phyloP scores from a whole-genome alignment of 2,329 filamentous ascomycete genomes.

The Exophiala spinifera region DNA sequence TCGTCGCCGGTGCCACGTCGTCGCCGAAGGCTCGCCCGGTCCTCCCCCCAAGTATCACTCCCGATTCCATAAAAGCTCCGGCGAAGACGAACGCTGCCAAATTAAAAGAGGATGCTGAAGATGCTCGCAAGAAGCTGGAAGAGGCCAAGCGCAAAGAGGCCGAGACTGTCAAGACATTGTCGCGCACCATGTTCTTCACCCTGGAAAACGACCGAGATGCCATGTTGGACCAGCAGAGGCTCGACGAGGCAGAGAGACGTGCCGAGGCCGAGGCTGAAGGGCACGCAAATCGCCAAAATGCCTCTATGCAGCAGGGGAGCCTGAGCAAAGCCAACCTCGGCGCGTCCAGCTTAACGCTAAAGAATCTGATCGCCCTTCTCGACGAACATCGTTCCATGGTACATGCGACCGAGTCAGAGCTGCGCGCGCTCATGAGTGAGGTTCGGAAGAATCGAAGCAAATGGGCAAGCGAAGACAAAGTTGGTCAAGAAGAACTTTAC shows the following conservation, averaged over 20 bases:
- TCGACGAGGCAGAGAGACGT: slow-evolving; percentile 94
- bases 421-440: slow-evolving; percentile 91
- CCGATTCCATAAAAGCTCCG: slow-evolving; percentile 44
- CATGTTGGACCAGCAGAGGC: slow-evolving; percentile 94
- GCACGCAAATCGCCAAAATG: slow-evolving; percentile 44
- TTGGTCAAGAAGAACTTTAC: slow-evolving; percentile 96
- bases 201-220: slow-evolving; percentile 92
- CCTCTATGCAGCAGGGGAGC: slow-evolving; percentile 74
- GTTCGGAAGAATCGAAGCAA: slow-evolving; percentile 97
- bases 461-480: slow-evolving; percentile 96
- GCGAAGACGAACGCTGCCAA: slow-evolving; percentile 61
- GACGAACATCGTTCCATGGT: slow-evolving; percentile 90
- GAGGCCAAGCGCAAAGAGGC: slow-evolving; percentile 88
- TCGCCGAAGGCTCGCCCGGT: slow-evolving; percentile 50
- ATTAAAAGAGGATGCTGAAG: slow-evolving; percentile 69
- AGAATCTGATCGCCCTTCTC: slow-evolving; percentile 93
- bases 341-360: slow-evolving; percentile 90
- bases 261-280: slow-evolving; percentile 91
- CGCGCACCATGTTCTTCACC: slow-evolving; percentile 91
- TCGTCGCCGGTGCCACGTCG: slow-evolving; percentile 39
- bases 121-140: slow-evolving; percentile 89
- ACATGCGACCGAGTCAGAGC: slow-evolving; percentile 84
- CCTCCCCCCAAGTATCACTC: slow-evolving; percentile 48
- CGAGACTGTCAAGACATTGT: slow-evolving; percentile 82
- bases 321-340: slow-evolving; percentile 92